These are phyloP conservation scores for Phaseolus coccineus DNA, from an alignment of 331 rosid species.

Conservation along the genomic window DNA sequence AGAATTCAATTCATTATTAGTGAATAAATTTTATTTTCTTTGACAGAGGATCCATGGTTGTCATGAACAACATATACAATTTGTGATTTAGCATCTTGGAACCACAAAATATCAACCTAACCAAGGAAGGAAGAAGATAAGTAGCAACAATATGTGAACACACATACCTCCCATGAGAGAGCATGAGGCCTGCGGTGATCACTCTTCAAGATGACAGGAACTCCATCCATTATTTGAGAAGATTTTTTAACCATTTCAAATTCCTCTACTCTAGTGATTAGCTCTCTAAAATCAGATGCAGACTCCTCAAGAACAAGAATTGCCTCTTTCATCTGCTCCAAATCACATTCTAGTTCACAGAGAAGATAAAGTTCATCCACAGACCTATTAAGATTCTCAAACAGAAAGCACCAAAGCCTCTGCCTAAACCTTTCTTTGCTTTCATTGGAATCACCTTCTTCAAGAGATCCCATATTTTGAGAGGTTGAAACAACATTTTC, in stretches of 20 bases:
- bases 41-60: slow-evolving; percentile 15
- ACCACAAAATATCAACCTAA: slow-evolving; percentile 41
- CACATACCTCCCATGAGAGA: slow-evolving; percentile 97
- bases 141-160: slow-evolving; percentile 37
- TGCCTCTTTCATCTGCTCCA: slow-evolving; percentile 98
- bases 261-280: slow-evolving; percentile 86
- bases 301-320: slow-evolving; percentile 99
- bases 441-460: slow-evolving; percentile 76
- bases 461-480: slow-evolving; percentile 56
- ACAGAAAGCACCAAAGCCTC: slow-evolving; percentile 98
- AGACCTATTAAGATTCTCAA: slow-evolving; percentile 97
- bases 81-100: slow-evolving; percentile 38
- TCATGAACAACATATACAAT: slow-evolving; percentile 31
- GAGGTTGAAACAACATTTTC: slow-evolving; percentile 56
- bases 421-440: slow-evolving; percentile 98
- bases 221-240: slow-evolving; percentile 72
- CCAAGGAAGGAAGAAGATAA: slow-evolving; percentile 36
- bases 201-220: slow-evolving; percentile 78
- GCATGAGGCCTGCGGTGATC: slow-evolving; percentile 99
- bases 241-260: slow-evolving; percentile 86
- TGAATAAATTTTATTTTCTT: slow-evolving; percentile 21
- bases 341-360: slow-evolving; percentile 95
- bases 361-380: slow-evolving; percentile 99
- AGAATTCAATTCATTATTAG: not conserved
- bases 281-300: slow-evolving; percentile 89